These are phyloP conservation scores for Gillenia trifoliata DNA, from an alignment of 306 rosid genomes.

Conservation along the genomic window DNA sequence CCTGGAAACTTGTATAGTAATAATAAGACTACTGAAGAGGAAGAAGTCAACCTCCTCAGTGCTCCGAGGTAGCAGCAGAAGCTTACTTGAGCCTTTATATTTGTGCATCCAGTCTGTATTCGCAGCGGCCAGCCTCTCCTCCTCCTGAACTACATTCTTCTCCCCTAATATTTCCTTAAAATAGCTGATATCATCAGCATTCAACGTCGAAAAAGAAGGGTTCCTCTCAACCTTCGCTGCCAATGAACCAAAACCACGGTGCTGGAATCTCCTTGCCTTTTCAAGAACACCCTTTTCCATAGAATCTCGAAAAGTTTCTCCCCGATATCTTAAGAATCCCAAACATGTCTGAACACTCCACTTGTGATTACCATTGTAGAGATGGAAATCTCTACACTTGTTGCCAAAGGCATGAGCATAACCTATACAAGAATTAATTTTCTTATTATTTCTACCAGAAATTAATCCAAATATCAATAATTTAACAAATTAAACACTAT, in stretches of 20 bases:
- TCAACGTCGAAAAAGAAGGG: constrained; percentile 51
- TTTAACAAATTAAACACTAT: not conserved
- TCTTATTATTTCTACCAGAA: not conserved
- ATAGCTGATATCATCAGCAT: constrained; percentile 58
- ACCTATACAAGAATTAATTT: not conserved
- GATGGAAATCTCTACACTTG: constrained; percentile 3
- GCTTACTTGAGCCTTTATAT: constrained; percentile 77
- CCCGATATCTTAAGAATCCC: constrained; percentile 14
- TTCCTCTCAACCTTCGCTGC: constrained; percentile 45
- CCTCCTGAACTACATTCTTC: constrained; percentile 75
- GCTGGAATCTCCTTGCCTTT: constrained; percentile 21
- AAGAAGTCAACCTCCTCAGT: constrained; percentile 65
- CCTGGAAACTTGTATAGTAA: not conserved
- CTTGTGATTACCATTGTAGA: not conserved
- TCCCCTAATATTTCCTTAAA: constrained; percentile 65
- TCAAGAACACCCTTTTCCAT: constrained; percentile 21
- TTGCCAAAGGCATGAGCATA: not conserved
- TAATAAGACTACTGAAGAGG: not conserved
- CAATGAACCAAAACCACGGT: constrained; percentile 39
- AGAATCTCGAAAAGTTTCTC: constrained; percentile 3
- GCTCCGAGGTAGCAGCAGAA: constrained; percentile 63
- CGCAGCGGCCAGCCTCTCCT: constrained; percentile 62
- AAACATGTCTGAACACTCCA: constrained; percentile 22
- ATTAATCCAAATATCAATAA: not conserved
- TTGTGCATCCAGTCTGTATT: constrained; percentile 91